Evolutionary conservation across 306 rosid genomes (phyloP).

Genomic region (Malus sylvestris): DNA sequence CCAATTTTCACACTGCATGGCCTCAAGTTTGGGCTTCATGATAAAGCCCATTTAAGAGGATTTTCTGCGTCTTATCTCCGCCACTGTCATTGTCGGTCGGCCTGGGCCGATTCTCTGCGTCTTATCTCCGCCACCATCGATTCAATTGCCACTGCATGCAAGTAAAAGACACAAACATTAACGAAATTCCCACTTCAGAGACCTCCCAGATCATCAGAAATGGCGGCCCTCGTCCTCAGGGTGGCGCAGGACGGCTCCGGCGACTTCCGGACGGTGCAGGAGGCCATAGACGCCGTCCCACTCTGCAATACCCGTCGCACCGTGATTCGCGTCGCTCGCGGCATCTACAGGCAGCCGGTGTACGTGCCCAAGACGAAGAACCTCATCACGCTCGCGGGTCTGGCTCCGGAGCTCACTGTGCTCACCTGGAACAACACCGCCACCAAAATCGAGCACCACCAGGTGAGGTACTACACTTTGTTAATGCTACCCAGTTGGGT

Average conservation of each 20-base stretch:
- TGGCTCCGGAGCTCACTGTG: constrained; percentile 52
- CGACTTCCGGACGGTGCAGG: constrained; percentile 67
- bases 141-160: constrained; percentile 5
- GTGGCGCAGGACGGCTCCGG: constrained; percentile 72
- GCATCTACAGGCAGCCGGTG: constrained; percentile 67
- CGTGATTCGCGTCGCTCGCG: constrained; percentile 64
- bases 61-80: not conserved
- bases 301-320: constrained; percentile 62
- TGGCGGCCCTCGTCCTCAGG: constrained; percentile 49
- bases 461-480: constrained; percentile 30
- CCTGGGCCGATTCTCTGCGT: not conserved
- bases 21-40: not conserved
- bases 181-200: not conserved
- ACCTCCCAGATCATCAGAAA: constrained; percentile 7
- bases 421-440: constrained; percentile 88
- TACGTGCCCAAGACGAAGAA: constrained; percentile 85
- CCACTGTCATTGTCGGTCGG: not conserved
- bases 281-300: constrained; percentile 77
- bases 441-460: constrained; percentile 60
- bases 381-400: constrained; percentile 60
- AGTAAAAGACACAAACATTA: not conserved
- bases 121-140: constrained; percentile 1
- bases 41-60: not conserved
- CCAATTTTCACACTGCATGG: too few relatives aligned
- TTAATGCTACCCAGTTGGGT: constrained; percentile 9